These are phyloP conservation scores for Oenanthe javanica DNA, from an alignment of 140 eudicot species.

Conservation along the genomic window DNA sequence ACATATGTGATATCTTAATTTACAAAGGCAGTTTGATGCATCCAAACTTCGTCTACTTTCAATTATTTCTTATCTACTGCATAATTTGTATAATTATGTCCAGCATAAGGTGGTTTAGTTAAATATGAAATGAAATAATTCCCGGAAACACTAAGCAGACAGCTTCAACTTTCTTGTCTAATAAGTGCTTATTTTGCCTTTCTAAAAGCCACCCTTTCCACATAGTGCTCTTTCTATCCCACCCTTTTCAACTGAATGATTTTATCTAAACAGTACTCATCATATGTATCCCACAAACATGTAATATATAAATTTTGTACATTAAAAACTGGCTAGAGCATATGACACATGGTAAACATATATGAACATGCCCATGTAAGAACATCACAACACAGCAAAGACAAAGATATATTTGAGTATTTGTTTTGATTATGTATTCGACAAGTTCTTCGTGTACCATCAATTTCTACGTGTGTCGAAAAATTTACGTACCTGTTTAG, in stretches of 20 bases:
- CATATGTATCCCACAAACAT: neutral
- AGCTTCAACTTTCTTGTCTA: constrained; percentile 1
- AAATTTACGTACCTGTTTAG: constrained; percentile 45
- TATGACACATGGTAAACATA: neutral
- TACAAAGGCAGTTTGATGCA: too few species aligned
- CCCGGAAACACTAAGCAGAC: constrained; percentile 12
- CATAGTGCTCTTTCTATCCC: neutral
- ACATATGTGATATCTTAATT: too few species aligned
- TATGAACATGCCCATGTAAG: neutral
- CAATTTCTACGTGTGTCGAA: neutral
- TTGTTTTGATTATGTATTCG: neutral
- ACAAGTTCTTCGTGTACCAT: neutral
- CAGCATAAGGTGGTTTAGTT: neutral
- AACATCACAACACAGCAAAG: neutral
- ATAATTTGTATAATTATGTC: neutral
- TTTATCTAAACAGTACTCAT: neutral
- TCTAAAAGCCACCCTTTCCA: neutral
- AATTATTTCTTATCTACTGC: neutral
- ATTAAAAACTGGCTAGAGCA: neutral
- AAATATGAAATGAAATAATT: neutral
- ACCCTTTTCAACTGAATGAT: neutral
- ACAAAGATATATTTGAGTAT: neutral
- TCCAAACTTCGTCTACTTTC: neutral
- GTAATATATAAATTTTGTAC: neutral
- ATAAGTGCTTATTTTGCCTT: constrained; percentile 9